These are phyloP conservation scores for Ogataea salicorniae DNA, from an alignment of 805 yeast species.

Conservation along the genomic window DNA sequence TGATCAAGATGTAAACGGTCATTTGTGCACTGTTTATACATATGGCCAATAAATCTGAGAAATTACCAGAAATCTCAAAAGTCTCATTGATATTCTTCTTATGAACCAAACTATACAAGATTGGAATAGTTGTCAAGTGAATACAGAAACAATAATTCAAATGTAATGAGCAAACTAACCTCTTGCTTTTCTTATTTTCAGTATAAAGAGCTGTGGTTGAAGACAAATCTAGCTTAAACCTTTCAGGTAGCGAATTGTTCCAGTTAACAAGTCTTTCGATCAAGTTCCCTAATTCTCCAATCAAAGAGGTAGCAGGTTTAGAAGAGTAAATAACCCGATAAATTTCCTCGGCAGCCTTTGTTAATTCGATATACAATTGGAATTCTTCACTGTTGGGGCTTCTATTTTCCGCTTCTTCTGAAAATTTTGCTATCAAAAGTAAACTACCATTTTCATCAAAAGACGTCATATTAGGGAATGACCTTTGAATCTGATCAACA, in stretches of 20 bases:
- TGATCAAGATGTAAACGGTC: slow-evolving; percentile 14
- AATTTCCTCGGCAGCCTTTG: slow-evolving; percentile 21
- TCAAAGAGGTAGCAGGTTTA: slow-evolving; percentile 9
- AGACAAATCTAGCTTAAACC: slow-evolving; percentile 8
- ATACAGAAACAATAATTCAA: slow-evolving; percentile 25
- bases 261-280: slow-evolving; percentile 21
- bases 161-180: slow-evolving; percentile 23
- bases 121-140: slow-evolving; percentile 26
- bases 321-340: slow-evolving; percentile 18
- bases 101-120: slow-evolving; percentile 22
- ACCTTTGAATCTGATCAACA: slow-evolving; percentile 13
- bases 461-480: slow-evolving; percentile 14
- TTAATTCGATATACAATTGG: slow-evolving; percentile 16
- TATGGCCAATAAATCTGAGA: slow-evolving; percentile 20
- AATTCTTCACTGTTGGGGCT: slow-evolving; percentile 12
- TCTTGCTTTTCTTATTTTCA: slow-evolving; percentile 8
- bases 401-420: not conserved
- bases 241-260: slow-evolving; percentile 19
- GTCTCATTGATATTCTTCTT: slow-evolving; percentile 7
- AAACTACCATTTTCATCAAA: slow-evolving; percentile 6
- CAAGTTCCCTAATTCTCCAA: slow-evolving; percentile 13
- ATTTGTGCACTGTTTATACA: slow-evolving; percentile 26
- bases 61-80: slow-evolving; percentile 11
- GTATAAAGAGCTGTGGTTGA: not conserved
- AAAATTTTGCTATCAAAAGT: not conserved